Conservation (phyloP, 768 basidiomycete species). For the Termitomyces heimii region DNA sequence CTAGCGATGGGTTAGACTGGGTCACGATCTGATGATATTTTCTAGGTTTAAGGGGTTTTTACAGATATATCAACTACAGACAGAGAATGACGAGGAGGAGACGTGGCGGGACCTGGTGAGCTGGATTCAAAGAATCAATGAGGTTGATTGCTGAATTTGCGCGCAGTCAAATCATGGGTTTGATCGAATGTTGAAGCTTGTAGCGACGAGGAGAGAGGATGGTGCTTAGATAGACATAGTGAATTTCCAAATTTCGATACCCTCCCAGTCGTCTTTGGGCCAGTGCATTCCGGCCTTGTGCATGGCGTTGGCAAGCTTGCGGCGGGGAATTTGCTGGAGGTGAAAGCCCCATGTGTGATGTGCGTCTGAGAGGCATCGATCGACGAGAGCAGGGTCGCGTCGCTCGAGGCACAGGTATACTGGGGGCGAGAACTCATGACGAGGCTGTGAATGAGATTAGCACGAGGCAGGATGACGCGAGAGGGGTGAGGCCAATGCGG, state of each 20-base stretch:
- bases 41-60: slow-evolving; percentile 72
- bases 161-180: slow-evolving; percentile 69
- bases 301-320: slow-evolving; percentile 55
- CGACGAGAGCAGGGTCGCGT: slow-evolving; percentile 65
- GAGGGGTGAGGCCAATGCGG: slow-evolving; percentile 65
- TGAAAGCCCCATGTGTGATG: slow-evolving; percentile 48
- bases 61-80: slow-evolving; percentile 83
- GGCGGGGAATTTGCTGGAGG: slow-evolving; percentile 50
- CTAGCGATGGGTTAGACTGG: neutral
- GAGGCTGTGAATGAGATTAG: slow-evolving; percentile 34
- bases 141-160: neutral
- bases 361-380: slow-evolving; percentile 53
- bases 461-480: neutral
- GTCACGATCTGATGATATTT: neutral
- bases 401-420: slow-evolving; percentile 69
- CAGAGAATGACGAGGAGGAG: slow-evolving; percentile 78
- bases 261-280: slow-evolving; percentile 72
- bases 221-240: slow-evolving; percentile 4
- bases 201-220: slow-evolving; percentile 51
- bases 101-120: slow-evolving; percentile 79
- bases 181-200: slow-evolving; percentile 57
- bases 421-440: slow-evolving; percentile 51
- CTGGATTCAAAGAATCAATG: neutral
- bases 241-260: slow-evolving; percentile 75
- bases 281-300: slow-evolving; percentile 53